Evolutionary conservation across 352 stramenopile species (phyloP).

Genomic region (Nothophytophthora sp.): DNA sequence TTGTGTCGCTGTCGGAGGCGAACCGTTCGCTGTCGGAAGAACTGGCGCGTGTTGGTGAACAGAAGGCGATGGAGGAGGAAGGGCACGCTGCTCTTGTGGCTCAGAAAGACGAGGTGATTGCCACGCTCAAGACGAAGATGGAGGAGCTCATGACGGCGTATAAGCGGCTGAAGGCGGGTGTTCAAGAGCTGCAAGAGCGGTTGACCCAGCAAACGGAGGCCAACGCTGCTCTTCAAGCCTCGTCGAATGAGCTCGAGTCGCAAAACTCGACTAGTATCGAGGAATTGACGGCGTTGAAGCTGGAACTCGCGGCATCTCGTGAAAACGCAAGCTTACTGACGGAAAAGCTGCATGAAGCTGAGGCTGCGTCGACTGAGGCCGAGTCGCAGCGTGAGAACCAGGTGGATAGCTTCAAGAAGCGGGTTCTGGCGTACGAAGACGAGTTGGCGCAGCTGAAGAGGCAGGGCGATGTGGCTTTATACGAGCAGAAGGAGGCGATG

Average conservation of each 20-base stretch:
- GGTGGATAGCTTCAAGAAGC: constrained; percentile 34
- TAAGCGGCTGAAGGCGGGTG: constrained; percentile 53
- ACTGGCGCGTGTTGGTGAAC: constrained; percentile 16
- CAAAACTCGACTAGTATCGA: constrained; percentile 11
- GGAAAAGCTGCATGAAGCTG: constrained; percentile 18
- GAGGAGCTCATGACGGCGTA: constrained; percentile 67
- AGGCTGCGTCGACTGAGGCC: constrained; percentile 9
- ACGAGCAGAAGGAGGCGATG: constrained; percentile 27
- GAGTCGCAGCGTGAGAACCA: constrained; percentile 25
- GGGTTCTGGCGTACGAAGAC: constrained; percentile 26
- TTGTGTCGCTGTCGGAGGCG: constrained; percentile 19
- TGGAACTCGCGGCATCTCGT: constrained; percentile 26
- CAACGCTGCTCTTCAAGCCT: constrained; percentile 25
- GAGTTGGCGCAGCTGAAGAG: constrained; percentile 17
- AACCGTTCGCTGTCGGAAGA: constrained; percentile 12
- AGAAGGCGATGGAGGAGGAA: constrained; percentile 14
- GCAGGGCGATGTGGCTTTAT: constrained; percentile 12
- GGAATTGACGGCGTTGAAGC: constrained; percentile 30
- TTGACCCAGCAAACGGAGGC: constrained; percentile 36
- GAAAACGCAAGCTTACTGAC: constrained; percentile 10
- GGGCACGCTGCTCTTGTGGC: constrained; percentile 3
- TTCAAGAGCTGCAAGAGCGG: constrained; percentile 46
- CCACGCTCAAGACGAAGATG: constrained; percentile 55
- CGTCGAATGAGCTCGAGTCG: constrained; percentile 25
- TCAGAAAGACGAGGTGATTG: constrained; percentile 50